Percentiles rank a stretch among this genome's conserved stretches.
These are phyloP conservation scores for Escovopsis weberi DNA, from an alignment of 2,329 filamentous ascomycete species.

Conservation along the genomic window DNA sequence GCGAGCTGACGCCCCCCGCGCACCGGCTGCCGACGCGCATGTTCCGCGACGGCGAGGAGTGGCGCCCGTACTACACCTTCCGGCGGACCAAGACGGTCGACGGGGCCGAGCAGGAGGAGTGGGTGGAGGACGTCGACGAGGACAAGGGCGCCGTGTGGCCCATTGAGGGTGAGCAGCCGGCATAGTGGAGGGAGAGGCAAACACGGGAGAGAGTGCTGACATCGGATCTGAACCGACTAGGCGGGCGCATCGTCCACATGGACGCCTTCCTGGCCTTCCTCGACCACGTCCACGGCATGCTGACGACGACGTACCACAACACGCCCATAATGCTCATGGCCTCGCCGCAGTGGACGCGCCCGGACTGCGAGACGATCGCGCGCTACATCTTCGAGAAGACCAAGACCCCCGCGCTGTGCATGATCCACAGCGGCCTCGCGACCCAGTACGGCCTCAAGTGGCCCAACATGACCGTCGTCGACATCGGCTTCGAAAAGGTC, in stretches of 20 bases:
- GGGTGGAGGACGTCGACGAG: conserved; percentile 78
- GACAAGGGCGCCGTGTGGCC: conserved; percentile 86
- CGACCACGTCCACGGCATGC: conserved; percentile 75
- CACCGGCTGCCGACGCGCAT: conserved; percentile 83
- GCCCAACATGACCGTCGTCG: conserved; percentile 70
- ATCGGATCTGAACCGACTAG: conserved; percentile 17
- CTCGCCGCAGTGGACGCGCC: conserved; percentile 79
- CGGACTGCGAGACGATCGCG: conserved; percentile 74
- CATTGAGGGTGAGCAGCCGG: conserved; percentile 38
- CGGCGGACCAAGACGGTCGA: conserved; percentile 41
- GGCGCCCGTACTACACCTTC: conserved; percentile 62
- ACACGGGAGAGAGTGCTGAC: no score
- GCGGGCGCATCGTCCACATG: conserved; percentile 81
- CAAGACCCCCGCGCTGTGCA: conserved; percentile 78
- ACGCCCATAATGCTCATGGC: conserved; percentile 85
- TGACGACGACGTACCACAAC: conserved; percentile 90
- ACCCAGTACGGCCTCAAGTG: conserved; percentile 69
- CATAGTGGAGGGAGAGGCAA: not conserved
- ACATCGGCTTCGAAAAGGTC: conserved; percentile 84
- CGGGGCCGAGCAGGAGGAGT: conserved; percentile 46
- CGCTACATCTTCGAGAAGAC: conserved; percentile 97
- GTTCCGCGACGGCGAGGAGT: conserved; percentile 76
- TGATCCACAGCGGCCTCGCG: conserved; percentile 80
- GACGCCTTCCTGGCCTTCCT: conserved; percentile 85
- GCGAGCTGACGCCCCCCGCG: conserved; percentile 81